Evolutionary conservation across 2,329 filamentous ascomycete species (phyloP).

Genomic region (Ophiocordyceps unilateralis): DNA sequence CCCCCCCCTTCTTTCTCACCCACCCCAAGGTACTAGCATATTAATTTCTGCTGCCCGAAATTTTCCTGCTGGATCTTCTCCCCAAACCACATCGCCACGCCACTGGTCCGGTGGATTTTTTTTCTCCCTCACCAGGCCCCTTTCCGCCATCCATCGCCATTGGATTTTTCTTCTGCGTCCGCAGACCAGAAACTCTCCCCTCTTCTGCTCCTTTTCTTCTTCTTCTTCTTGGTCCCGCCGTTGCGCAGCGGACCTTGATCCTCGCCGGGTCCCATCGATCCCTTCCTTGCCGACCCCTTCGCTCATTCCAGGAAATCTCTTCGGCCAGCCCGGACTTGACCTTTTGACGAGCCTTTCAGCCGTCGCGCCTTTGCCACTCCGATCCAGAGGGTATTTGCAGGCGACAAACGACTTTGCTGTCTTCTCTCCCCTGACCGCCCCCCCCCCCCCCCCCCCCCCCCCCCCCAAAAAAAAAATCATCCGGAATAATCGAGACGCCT

Average conservation of each 20-base stretch:
- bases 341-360: constrained; percentile 7
- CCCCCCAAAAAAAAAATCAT: neutral
- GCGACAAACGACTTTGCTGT: constrained; percentile 1
- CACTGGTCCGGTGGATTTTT: constrained; percentile 19
- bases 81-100: constrained; percentile 15
- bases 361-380: constrained; percentile 1
- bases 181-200: constrained; percentile 12
- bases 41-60: constrained; percentile 18
- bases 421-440: neutral
- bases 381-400: neutral
- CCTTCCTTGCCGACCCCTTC: constrained; percentile 9
- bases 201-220: constrained; percentile 7
- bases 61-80: constrained; percentile 16
- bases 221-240: constrained; percentile 9
- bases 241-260: constrained; percentile 9
- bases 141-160: constrained; percentile 13
- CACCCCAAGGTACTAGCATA: constrained; percentile 6
- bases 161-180: constrained; percentile 16
- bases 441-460: constrained; percentile 1
- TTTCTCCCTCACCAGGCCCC: constrained; percentile 12
- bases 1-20: neutral
- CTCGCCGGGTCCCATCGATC: constrained; percentile 12
- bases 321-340: constrained; percentile 8
- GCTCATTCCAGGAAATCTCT: constrained; percentile 9
- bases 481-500: neutral